Evolutionary conservation across 2,329 filamentous ascomycete genomes (phyloP).

Genomic region (Ploettnerulaceae sp.): DNA sequence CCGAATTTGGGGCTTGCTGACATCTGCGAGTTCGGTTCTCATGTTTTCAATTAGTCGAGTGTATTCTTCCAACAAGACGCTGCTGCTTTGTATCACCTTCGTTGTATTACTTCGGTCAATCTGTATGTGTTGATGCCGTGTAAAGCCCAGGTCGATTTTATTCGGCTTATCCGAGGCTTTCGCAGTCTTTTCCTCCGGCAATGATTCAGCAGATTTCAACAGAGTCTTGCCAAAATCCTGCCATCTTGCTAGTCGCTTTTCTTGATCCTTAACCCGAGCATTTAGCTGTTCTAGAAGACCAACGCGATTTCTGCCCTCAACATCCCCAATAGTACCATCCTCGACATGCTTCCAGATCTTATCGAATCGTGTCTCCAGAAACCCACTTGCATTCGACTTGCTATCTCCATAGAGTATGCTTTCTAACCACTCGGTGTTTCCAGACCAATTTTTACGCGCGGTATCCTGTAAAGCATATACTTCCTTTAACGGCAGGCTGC

Average conservation of each 20-base stretch:
- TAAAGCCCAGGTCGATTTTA: slow-evolving; percentile 50
- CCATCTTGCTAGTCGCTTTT: slow-evolving; percentile 67
- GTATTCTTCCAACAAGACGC: slow-evolving; percentile 29
- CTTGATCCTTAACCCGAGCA: slow-evolving; percentile 59
- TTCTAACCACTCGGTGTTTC: slow-evolving; percentile 69
- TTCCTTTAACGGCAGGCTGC: slow-evolving; percentile 16
- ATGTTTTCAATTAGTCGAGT: slow-evolving; percentile 29
- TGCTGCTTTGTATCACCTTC: slow-evolving; percentile 17
- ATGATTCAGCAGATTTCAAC: slow-evolving; percentile 12
- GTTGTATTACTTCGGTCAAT: slow-evolving; percentile 36
- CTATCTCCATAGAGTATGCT: slow-evolving; percentile 64
- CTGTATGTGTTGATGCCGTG: slow-evolving; percentile 46
- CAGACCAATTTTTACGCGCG: slow-evolving; percentile 72
- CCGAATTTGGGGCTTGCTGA: slow-evolving; percentile 24
- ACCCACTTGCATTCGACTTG: slow-evolving; percentile 49
- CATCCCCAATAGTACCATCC: slow-evolving; percentile 50
- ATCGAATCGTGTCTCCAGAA: slow-evolving; percentile 65
- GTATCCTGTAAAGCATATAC: slow-evolving; percentile 51
- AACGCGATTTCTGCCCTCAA: slow-evolving; percentile 43
- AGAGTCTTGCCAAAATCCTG: slow-evolving; percentile 53
- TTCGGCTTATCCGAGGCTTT: slow-evolving; percentile 1
- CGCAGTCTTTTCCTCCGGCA: slow-evolving; percentile 27
- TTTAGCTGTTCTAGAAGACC: slow-evolving; percentile 69
- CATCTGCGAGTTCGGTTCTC: slow-evolving; percentile 27
- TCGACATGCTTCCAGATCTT: slow-evolving; percentile 66